Conservation (phyloP, 352 stramenopile genomes). For the Aphanomyces cochlioides region DNA sequence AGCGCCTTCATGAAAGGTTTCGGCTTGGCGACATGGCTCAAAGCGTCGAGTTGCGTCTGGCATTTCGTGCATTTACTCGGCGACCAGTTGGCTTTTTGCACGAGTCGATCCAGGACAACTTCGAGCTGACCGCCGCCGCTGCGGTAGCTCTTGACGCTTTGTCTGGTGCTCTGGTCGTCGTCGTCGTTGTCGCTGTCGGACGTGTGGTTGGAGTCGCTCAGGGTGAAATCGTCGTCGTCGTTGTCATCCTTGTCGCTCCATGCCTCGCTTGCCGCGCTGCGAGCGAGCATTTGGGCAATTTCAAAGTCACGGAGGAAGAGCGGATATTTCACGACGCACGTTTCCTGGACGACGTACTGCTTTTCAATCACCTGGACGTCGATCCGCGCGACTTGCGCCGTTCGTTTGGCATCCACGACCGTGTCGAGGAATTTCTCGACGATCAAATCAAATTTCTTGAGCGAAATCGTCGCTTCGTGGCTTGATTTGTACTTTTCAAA, state of each 20-base stretch:
- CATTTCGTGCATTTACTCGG: slow-evolving; percentile 2
- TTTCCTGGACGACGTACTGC: slow-evolving; percentile 36
- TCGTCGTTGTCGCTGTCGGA: slow-evolving; percentile 44
- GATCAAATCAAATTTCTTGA: slow-evolving; percentile 60
- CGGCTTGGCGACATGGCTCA: not conserved
- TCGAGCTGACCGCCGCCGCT: not conserved
- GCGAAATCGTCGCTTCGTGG: slow-evolving; percentile 30
- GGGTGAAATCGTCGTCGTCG: slow-evolving; percentile 31
- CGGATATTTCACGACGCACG: slow-evolving; percentile 44
- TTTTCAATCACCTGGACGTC: slow-evolving; percentile 46
- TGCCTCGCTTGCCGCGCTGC: slow-evolving; percentile 19
- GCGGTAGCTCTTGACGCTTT: slow-evolving; percentile 31
- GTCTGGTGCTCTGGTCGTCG: slow-evolving; percentile 37
- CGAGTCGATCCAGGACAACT: not conserved
- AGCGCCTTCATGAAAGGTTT: slow-evolving; percentile 7
- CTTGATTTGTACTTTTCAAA: slow-evolving; percentile 60
- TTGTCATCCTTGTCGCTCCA: slow-evolving; percentile 35
- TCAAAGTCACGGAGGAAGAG: slow-evolving; percentile 52
- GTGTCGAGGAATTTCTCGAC: slow-evolving; percentile 71
- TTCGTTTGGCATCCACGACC: slow-evolving; percentile 46
- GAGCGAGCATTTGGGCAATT: slow-evolving; percentile 36
- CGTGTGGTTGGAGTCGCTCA: slow-evolving; percentile 35
- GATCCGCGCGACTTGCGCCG: slow-evolving; percentile 55
- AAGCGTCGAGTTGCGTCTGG: not conserved
- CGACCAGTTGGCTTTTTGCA: slow-evolving; percentile 19